phyloP scores from a whole-genome alignment of 768 basidiomycete species.

The Terana coerulea region DNA sequence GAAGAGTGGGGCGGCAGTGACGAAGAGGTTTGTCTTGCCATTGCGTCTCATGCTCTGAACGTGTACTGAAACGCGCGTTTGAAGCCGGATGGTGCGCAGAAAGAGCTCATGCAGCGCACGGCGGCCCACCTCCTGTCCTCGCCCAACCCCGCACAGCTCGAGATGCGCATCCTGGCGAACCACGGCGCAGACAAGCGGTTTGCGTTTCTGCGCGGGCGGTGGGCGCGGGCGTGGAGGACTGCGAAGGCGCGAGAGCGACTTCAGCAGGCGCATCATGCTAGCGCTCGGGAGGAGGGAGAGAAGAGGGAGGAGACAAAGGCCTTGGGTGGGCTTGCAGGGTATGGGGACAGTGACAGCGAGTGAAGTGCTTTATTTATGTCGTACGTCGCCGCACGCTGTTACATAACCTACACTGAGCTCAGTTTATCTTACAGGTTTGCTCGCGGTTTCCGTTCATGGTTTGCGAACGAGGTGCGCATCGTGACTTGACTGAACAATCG shows the following conservation, averaged over 20 bases:
- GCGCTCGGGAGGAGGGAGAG: slow-evolving; percentile 24
- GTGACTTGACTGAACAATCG: too few relatives aligned
- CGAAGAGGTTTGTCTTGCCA: slow-evolving; percentile 50
- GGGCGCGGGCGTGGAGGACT: slow-evolving; percentile 59
- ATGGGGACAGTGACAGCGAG: slow-evolving; percentile 38
- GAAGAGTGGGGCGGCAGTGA: slow-evolving; percentile 67
- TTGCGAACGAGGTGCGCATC: too few relatives aligned
- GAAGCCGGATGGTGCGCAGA: slow-evolving; percentile 58
- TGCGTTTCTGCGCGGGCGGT: slow-evolving; percentile 76
- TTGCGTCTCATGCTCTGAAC: background rate
- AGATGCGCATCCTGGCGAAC: slow-evolving; percentile 87
- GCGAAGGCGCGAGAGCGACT: slow-evolving; percentile 45
- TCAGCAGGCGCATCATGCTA: slow-evolving; percentile 20
- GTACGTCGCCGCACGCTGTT: too few relatives aligned
- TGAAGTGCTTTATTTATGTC: too few relatives aligned
- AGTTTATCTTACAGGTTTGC: too few relatives aligned
- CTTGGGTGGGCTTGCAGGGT: slow-evolving; percentile 54
- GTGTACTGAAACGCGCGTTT: background rate
- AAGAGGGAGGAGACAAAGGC: slow-evolving; percentile 21
- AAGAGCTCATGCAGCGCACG: slow-evolving; percentile 70
- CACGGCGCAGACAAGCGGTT: slow-evolving; percentile 77
- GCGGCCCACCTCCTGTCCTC: slow-evolving; percentile 65
- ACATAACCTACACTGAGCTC: too few relatives aligned
- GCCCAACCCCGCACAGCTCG: slow-evolving; percentile 76
- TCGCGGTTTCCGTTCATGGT: too few relatives aligned